A percentile compares a stretch with the other conserved stretches of the same genome.
Conservation (phyloP, 768 basidiomycete genomes). For the Rhodotorula toruloides region DNA sequence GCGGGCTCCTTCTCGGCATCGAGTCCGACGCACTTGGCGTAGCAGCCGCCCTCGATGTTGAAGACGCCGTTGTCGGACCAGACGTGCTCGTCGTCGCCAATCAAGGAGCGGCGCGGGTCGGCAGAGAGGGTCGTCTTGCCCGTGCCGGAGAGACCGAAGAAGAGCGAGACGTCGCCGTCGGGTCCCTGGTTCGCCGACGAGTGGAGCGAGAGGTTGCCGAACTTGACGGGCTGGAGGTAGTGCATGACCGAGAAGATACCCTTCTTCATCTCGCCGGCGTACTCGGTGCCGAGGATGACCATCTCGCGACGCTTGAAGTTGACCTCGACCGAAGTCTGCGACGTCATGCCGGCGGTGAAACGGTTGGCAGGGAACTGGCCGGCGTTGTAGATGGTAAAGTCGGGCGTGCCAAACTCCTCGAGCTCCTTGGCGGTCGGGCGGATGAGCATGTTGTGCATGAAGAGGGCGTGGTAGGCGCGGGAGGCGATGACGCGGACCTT, state of each 20-base stretch:
- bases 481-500: constrained; percentile 99
- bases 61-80: constrained; percentile 99
- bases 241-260: constrained; percentile 99
- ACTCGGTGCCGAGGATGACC: constrained; percentile 82
- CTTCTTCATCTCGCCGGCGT: constrained; percentile 84
- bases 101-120: constrained; percentile 85
- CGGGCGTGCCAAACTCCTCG: constrained; percentile 88
- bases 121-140: constrained; percentile 98
- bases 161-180: constrained; percentile 86
- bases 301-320: constrained; percentile 99
- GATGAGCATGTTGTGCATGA: constrained; percentile 54
- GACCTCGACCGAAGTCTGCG: constrained; percentile 96
- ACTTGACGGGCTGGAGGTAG: constrained; percentile 97
- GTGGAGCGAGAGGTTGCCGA: constrained; percentile 93
- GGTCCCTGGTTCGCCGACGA: constrained; percentile 95
- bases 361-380: constrained; percentile 99
- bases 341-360: constrained; percentile 95
- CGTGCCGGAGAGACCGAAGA: constrained; percentile 97
- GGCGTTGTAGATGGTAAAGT: constrained; percentile 98
- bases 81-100: constrained; percentile 99
- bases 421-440: constrained; percentile 94
- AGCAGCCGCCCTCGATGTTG: constrained; percentile 99
- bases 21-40: constrained; percentile 96
- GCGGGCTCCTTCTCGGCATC: constrained; percentile 97
- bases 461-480: constrained; percentile 93